phyloP scores from a whole-genome alignment of 345 rosid species.

The Eucalyptus urophylla region DNA sequence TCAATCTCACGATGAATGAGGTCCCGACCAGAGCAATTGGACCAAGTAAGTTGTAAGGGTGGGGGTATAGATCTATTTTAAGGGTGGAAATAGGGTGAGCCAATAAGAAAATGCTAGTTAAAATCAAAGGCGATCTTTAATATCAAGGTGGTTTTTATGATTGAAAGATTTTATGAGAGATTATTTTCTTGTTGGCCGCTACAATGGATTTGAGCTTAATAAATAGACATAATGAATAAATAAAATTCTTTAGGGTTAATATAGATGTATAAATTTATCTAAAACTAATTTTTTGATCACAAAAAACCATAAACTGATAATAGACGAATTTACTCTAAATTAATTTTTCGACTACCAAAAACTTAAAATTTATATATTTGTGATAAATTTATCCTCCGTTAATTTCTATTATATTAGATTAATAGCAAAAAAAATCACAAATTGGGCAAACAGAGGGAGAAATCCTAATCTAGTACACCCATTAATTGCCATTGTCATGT shows the following conservation, averaged over 20 bases:
- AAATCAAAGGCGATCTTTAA: not conserved
- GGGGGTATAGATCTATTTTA: not conserved
- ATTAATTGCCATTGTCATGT: too few species aligned
- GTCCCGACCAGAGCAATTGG: not conserved
- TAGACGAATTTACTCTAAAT: fast-evolving
- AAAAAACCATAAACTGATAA: fast-evolving
- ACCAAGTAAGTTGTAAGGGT: not conserved
- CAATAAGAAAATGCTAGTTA: not conserved
- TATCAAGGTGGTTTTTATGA: not conserved
- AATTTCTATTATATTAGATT: not conserved
- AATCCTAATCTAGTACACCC: not conserved
- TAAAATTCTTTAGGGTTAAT: not conserved
- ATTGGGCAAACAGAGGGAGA: fast-evolving
- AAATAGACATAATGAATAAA: not conserved
- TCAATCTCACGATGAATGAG: not conserved
- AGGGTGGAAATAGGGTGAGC: not conserved
- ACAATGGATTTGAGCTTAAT: not conserved
- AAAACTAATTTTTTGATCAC: fast-evolving
- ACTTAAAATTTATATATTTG: fast-evolving
- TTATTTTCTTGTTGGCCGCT: not conserved
- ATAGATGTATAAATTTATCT: not conserved
- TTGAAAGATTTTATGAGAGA: not conserved
- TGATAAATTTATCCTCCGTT: fast-evolving
- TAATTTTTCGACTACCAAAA: not conserved
- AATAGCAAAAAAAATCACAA: too few species aligned